phyloP scores from a whole-genome alignment of 1,284 basidiomycete species.

The Sanguinoderma infundibulare region DNA sequence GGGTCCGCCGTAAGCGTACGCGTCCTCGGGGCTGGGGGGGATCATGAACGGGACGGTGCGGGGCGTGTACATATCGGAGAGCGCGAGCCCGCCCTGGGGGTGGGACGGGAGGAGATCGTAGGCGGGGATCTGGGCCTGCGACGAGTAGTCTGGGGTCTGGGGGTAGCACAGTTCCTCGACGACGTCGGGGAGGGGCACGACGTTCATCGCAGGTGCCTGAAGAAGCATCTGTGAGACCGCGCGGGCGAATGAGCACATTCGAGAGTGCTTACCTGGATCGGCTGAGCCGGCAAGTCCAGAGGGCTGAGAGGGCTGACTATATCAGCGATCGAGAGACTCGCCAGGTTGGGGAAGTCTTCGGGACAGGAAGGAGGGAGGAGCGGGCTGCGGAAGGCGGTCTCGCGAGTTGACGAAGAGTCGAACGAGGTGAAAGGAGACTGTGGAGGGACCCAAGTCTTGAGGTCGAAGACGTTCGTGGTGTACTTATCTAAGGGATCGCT shows the following conservation, averaged over 20 bases:
- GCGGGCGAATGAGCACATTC: background rate
- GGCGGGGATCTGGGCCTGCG: background rate
- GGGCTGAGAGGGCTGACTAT: background rate
- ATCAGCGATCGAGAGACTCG: constrained; percentile 3
- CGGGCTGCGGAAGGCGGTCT: constrained; percentile 16
- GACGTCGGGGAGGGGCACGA: background rate
- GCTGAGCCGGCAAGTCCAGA: background rate
- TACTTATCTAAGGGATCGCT: constrained; percentile 9
- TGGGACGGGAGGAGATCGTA: constrained; percentile 2
- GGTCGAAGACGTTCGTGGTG: constrained; percentile 23
- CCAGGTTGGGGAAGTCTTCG: background rate
- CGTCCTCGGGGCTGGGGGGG: background rate
- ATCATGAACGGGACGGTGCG: background rate
- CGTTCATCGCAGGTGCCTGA: background rate
- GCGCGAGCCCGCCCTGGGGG: constrained; percentile 10
- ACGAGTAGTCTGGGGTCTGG: background rate
- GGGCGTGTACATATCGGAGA: constrained; percentile 3
- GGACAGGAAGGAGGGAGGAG: constrained; percentile 12
- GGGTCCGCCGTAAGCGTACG: background rate
- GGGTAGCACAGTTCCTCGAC: background rate
- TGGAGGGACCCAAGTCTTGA: constrained; percentile 7
- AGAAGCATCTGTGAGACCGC: background rate
- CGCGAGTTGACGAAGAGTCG: background rate
- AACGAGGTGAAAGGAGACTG: constrained; percentile 1
- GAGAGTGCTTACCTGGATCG: background rate